Evolutionary conservation across 495 filamentous ascomycete genomes (phyloP).

Genomic region (Xylaria intraflava): DNA sequence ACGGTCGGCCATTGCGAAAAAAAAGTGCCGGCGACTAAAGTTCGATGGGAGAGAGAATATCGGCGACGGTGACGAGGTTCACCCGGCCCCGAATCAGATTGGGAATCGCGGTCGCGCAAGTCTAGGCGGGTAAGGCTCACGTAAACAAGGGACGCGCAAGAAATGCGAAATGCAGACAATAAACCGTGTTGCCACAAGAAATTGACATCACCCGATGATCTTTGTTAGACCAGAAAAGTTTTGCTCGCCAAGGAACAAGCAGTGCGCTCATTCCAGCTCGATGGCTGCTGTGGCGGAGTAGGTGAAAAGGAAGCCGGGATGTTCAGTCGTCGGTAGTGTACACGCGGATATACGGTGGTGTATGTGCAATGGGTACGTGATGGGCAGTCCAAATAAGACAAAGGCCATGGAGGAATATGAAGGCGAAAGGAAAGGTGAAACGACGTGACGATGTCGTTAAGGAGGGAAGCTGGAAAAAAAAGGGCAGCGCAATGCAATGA

Average conservation of each 20-base stretch:
- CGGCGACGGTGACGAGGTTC: background rate
- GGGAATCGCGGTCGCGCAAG: background rate
- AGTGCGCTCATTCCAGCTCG: background rate
- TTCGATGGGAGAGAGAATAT: background rate
- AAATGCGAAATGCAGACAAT: background rate
- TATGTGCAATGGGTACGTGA: background rate
- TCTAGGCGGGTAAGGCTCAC: background rate
- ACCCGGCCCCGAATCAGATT: background rate
- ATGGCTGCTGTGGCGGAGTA: background rate
- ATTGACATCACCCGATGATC: background rate
- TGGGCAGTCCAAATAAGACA: background rate
- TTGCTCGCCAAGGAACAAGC: background rate
- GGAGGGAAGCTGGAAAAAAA: background rate
- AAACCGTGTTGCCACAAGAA: background rate
- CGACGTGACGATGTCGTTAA: background rate
- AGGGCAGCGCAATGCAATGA: background rate
- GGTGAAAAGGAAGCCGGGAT: background rate
- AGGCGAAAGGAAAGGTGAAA: background rate
- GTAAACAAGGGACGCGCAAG: background rate
- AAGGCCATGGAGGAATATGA: background rate
- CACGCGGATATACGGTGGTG: background rate
- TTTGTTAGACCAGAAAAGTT: background rate
- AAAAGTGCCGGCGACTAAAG: background rate
- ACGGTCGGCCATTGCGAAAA: constrained; percentile 32
- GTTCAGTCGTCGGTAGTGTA: background rate